Conservation (phyloP, 768 basidiomycete species). For the Suillus spraguei region DNA sequence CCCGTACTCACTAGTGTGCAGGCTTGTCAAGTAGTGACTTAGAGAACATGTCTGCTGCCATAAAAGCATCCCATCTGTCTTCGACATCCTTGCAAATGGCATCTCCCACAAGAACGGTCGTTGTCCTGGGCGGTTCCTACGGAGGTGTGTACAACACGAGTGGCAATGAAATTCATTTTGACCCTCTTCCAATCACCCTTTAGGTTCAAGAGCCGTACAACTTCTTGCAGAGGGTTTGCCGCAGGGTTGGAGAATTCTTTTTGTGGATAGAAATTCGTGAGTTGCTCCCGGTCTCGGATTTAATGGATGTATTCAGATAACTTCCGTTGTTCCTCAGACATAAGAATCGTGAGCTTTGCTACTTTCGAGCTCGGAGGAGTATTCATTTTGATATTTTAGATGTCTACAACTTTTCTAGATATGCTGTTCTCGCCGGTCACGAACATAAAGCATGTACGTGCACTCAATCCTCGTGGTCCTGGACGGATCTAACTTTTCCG, state of each 20-base stretch:
- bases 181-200: not conserved
- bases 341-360: slow-evolving; percentile 42
- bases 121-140: slow-evolving; percentile 58
- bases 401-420: slow-evolving; percentile 61
- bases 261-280: slow-evolving; percentile 64
- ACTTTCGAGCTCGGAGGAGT: not conserved
- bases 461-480: not conserved
- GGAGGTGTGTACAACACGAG: slow-evolving; percentile 42
- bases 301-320: not conserved
- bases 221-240: slow-evolving; percentile 52
- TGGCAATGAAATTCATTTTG: slow-evolving; percentile 11
- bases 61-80: not conserved
- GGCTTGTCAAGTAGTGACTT: not conserved
- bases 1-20: not conserved
- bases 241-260: slow-evolving; percentile 52
- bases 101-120: slow-evolving; percentile 40
- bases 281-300: slow-evolving; percentile 21
- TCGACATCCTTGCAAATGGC: not conserved
- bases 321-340: slow-evolving; percentile 35
- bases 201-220: slow-evolving; percentile 53
- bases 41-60: not conserved
- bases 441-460: slow-evolving; percentile 66
- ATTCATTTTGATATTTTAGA: slow-evolving; percentile 31
- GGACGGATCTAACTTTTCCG: slow-evolving; percentile 6
- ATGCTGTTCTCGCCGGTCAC: slow-evolving; percentile 58